Percentiles rank a stretch among this genome's conserved stretches.
Evolutionary conservation across 140 eudicot species (phyloP).

Genomic region (Ambrosia hybrid): DNA sequence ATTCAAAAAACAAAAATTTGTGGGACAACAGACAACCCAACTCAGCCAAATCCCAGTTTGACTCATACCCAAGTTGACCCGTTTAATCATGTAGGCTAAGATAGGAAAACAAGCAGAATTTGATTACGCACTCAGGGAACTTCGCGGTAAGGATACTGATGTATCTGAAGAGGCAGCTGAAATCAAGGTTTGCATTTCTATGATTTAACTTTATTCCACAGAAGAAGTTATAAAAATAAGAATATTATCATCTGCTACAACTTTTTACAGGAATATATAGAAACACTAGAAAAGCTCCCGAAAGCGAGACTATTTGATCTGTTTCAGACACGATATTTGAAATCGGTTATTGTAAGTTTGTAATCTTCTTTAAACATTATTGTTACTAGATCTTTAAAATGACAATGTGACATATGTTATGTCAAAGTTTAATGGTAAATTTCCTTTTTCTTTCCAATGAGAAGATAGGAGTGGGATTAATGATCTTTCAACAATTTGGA

Average conservation of each 20-base stretch:
- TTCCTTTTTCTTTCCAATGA: slow-evolving; percentile 15
- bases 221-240: not conserved
- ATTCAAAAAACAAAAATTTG: too few species aligned
- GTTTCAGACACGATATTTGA: slow-evolving; percentile 59
- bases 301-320: slow-evolving; percentile 63
- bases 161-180: slow-evolving; percentile 81
- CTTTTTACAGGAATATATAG: slow-evolving; percentile 58
- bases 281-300: slow-evolving; percentile 61
- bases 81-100: slow-evolving; percentile 48
- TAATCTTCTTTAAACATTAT: not conserved
- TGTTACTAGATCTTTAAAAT: slow-evolving; percentile 18
- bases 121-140: slow-evolving; percentile 62
- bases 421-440: slow-evolving; percentile 14
- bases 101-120: slow-evolving; percentile 57
- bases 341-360: slow-evolving; percentile 65
- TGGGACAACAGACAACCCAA: not conserved
- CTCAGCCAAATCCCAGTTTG: not conserved
- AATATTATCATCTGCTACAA: slow-evolving; percentile 9
- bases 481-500: slow-evolving; percentile 87
- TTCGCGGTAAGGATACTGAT: slow-evolving; percentile 70
- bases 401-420: not conserved
- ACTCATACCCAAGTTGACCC: not conserved
- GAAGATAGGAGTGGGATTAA: slow-evolving; percentile 84
- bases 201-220: not conserved
- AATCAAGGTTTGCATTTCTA: slow-evolving; percentile 53